phyloP scores from a whole-genome alignment of 352 stramenopile species.

The Elongisporangium anandrum region DNA sequence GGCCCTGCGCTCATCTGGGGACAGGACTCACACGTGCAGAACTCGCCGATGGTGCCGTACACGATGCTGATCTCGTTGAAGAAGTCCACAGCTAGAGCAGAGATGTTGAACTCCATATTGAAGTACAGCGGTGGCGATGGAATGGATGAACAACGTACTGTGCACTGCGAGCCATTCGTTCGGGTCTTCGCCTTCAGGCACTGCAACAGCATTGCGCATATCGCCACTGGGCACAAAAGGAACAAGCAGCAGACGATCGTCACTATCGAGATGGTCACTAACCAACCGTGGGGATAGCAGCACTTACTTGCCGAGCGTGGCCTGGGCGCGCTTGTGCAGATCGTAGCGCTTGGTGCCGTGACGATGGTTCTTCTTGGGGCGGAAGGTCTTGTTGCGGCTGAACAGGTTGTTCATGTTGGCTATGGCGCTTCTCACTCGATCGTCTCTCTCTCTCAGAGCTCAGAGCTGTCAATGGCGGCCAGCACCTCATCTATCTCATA shows the following conservation, averaged over 20 bases:
- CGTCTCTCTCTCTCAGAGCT: not conserved
- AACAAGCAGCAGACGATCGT: not conserved
- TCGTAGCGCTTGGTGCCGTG: conserved; percentile 81
- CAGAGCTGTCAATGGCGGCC: not conserved
- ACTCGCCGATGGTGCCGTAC: conserved; percentile 88
- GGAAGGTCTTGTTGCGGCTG: conserved; percentile 83
- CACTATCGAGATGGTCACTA: too few species aligned
- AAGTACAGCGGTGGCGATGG: too few species aligned
- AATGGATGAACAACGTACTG: conserved; percentile 40
- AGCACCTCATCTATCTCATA: not conserved
- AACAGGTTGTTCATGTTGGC: conserved; percentile 65
- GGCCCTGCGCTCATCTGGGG: conserved; percentile 70
- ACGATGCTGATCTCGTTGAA: conserved; percentile 94
- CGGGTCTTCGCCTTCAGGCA: conserved; percentile 77
- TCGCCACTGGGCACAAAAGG: too few species aligned
- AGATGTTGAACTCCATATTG: too few species aligned
- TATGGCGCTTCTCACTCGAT: too few species aligned
- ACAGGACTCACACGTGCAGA: conserved; percentile 64
- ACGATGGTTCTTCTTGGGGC: conserved; percentile 80
- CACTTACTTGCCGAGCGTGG: conserved; percentile 75
- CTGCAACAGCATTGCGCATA: conserved; percentile 52
- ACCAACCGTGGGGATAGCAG: too few species aligned
- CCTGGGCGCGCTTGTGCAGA: conserved; percentile 78
- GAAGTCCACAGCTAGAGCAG: conserved; percentile 84
- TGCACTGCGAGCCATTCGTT: conserved; percentile 93